Base-by-base conservation (phyloP, 805 yeast genomes). In the Naumovozyma baii region DNA sequence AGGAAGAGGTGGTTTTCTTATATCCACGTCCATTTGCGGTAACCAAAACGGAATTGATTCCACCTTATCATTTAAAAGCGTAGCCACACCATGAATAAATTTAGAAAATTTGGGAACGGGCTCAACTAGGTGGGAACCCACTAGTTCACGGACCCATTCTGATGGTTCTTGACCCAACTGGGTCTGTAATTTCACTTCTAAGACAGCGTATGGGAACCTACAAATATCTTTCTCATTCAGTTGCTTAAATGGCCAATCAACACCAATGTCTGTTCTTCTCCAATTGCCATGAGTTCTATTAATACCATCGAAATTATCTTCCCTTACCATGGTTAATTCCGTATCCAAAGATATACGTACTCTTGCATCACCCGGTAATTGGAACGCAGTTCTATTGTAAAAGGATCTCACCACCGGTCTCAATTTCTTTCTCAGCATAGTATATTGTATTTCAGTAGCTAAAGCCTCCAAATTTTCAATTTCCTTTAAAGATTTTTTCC, bases 101-200 rank as follows among this genome's bases (percentile, higher is more conserved):
- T 92, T 92, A 40, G 97, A 90, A 62, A 86, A 92, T 64, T 92
- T 92, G 20, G 98, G 98, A 33, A 92, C 96, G 1, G 96, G 96
- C 64, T 92, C 98, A 32, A 92, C 99, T 38, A 92, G 70, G 62
- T 92, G 98, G 20, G 94, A 81, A 0, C 88, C 68, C 28, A 90
- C 88, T 61, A 92, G 73, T 49, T 90, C 95, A 50, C 92, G 75
- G 36, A 92, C 94, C 99, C 99, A 92, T 45, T 74, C 80, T 8
- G 99, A 98, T 20, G 99, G 98, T 63, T 92, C 98, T 66, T 92
- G 99, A 40, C 98, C 98, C 65, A 92, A 57, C 68, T 92, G 97
- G 3, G 99, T 92, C 65, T 92, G 98, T 47, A 92, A 72, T 65
- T 92, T 92, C 43, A 92, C 98, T 68, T 92, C 99, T 51, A 92